Evolutionary conservation across 2,329 filamentous ascomycete species (phyloP).

Genomic region (Seiridium cupressi): DNA sequence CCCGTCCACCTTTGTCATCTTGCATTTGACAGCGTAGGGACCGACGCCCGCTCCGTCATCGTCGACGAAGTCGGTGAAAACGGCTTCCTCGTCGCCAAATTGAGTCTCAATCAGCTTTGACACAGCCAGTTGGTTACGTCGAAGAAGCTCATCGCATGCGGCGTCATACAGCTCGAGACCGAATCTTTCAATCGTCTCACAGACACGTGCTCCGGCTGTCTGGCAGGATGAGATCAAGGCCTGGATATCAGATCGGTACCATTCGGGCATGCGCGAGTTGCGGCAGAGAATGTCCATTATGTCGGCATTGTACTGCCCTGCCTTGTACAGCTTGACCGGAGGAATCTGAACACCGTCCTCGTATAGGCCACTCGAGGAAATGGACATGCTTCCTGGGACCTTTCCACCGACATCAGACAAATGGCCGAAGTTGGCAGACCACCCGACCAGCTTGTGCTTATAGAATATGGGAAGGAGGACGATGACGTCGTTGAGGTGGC

Average conservation of each 20-base stretch:
- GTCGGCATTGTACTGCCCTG: conserved; percentile 40
- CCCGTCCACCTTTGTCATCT: conserved; percentile 39
- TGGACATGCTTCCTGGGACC: conserved; percentile 48
- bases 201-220: conserved; percentile 40
- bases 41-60: conserved; percentile 44
- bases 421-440: conserved; percentile 49
- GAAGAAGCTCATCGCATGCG: conserved; percentile 40
- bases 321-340: conserved; percentile 42
- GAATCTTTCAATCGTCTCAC: conserved; percentile 43
- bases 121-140: conserved; percentile 41
- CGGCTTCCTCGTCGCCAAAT: conserved; percentile 37
- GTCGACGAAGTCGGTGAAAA: conserved; percentile 48
- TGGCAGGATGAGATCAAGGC: conserved; percentile 45
- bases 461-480: conserved; percentile 46
- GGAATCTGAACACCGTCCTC: conserved; percentile 51
- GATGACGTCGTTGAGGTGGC: conserved; percentile 49
- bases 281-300: conserved; percentile 43
- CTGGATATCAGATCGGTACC: conserved; percentile 45
- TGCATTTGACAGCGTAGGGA: conserved; percentile 44
- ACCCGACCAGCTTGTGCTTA: conserved; percentile 41
- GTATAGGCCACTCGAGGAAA: conserved; percentile 44
- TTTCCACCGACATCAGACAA: conserved; percentile 44
- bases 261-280: conserved; percentile 45
- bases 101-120: conserved; percentile 43
- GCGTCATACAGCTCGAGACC: conserved; percentile 42